These are phyloP conservation scores for Phanerochaete carnosa DNA, from an alignment of 768 basidiomycete species.

Conservation along the genomic window DNA sequence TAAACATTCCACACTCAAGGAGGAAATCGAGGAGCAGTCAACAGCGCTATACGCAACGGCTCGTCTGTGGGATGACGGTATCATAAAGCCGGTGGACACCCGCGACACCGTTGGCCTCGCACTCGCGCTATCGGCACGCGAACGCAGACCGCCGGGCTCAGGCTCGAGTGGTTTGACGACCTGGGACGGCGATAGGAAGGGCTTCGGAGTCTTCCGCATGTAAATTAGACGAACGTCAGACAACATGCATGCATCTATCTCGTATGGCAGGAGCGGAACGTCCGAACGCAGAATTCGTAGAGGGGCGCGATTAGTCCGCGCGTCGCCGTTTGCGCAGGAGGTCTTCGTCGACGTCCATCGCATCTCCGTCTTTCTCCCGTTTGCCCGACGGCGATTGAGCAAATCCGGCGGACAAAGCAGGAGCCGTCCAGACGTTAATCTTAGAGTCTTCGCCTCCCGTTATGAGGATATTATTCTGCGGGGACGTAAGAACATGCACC, in stretches of 20 bases:
- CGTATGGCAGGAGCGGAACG: not conserved
- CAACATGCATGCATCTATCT: not conserved
- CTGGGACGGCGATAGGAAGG: conserved; percentile 68
- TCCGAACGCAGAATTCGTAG: not conserved
- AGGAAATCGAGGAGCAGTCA: conserved; percentile 86
- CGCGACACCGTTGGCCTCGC: conserved; percentile 84
- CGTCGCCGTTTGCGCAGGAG: conserved; percentile 19
- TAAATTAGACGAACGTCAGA: conserved; percentile 30
- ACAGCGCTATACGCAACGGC: conserved; percentile 86
- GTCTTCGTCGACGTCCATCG: conserved; percentile 24
- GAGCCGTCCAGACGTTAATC: conserved; percentile 28
- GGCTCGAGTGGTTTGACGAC: conserved; percentile 34
- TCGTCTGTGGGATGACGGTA: conserved; percentile 92
- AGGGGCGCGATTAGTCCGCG: not conserved
- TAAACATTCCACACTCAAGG: conserved; percentile 70
- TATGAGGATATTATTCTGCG: conserved; percentile 30
- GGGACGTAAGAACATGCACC: not conserved
- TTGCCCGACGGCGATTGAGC: conserved; percentile 1
- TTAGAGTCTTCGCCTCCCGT: conserved; percentile 34
- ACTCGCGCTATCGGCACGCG: conserved; percentile 71
- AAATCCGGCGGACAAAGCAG: conserved; percentile 7
- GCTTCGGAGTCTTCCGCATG: conserved; percentile 94
- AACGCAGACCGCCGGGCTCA: conserved; percentile 20
- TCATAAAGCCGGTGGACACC: conserved; percentile 87
- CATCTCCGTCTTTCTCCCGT: conserved; percentile 15